Evolutionary conservation across 768 basidiomycete genomes (phyloP).

Genomic region (Sporobolomyces phaffii): DNA sequence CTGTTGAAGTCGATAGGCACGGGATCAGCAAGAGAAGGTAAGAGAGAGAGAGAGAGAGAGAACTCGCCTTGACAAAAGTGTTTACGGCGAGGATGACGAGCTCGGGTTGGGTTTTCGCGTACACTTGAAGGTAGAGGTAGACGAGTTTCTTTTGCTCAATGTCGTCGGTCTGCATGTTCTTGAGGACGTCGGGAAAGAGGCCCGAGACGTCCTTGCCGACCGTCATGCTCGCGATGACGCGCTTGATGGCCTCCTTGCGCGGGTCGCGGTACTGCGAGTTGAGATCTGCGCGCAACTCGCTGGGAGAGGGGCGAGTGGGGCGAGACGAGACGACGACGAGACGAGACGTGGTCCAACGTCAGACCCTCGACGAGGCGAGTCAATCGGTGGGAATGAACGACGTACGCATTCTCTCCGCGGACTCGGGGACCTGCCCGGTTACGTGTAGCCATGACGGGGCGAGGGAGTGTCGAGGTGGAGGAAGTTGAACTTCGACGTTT

Average conservation of each 20-base stretch:
- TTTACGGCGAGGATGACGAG: slow-evolving; percentile 98
- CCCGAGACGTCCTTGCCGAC: slow-evolving; percentile 72
- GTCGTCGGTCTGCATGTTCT: slow-evolving; percentile 99
- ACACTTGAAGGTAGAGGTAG: slow-evolving; percentile 29
- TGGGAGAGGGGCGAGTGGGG: not conserved
- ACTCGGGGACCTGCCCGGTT: slow-evolving; percentile 16
- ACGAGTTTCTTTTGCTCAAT: slow-evolving; percentile 99
- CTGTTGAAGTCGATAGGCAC: slow-evolving; percentile 48
- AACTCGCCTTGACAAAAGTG: slow-evolving; percentile 70
- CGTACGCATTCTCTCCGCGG: slow-evolving; percentile 35
- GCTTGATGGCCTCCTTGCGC: slow-evolving; percentile 97
- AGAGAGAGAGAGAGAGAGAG: not conserved
- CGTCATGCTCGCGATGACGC: slow-evolving; percentile 94
- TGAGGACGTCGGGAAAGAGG: slow-evolving; percentile 94
- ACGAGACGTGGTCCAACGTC: too few species aligned
- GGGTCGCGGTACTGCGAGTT: slow-evolving; percentile 94
- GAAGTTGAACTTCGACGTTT: too few species aligned
- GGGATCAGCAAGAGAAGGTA: not conserved
- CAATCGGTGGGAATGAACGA: not conserved
- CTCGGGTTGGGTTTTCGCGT: slow-evolving; percentile 88
- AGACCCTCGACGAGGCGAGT: not conserved
- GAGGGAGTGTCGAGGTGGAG: not conserved
- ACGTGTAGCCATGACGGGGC: not conserved
- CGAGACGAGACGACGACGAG: not conserved
- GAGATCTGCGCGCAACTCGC: slow-evolving; percentile 86